Evolutionary conservation across 202 grass and related monocot species (phyloP).

Genomic region (Digitaria exilis): DNA sequence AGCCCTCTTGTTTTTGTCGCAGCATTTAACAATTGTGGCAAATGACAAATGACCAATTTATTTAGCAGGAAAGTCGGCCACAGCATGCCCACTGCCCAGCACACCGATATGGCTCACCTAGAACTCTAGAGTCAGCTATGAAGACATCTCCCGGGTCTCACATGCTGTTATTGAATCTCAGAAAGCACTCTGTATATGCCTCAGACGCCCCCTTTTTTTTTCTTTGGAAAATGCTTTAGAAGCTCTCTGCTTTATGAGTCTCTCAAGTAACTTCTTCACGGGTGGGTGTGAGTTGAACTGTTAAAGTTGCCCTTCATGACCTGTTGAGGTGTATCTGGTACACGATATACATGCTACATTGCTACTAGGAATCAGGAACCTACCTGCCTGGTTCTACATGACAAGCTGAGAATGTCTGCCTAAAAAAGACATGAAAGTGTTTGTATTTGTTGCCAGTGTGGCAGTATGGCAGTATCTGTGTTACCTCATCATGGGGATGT

Average conservation of each 20-base stretch:
- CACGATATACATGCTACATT: not conserved
- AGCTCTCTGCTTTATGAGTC: too few species aligned
- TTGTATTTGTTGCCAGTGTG: not conserved
- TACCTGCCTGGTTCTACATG: not conserved
- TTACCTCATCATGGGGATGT: too few species aligned
- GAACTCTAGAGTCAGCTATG: not conserved
- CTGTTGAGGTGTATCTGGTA: not conserved
- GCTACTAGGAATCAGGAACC: not conserved
- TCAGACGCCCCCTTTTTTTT: too few species aligned
- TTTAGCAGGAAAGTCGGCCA: not conserved
- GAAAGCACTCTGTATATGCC: not conserved
- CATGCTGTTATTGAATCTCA: not conserved
- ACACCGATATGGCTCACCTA: not conserved
- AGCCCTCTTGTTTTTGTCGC: not conserved
- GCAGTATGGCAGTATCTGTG: too few species aligned
- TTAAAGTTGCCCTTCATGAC: not conserved
- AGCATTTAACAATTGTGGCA: not conserved
- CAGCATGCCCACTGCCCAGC: not conserved
- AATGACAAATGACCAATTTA: not conserved
- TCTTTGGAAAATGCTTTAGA: not conserved
- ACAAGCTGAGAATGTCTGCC: not conserved
- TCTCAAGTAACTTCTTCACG: too few species aligned
- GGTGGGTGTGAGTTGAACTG: not conserved
- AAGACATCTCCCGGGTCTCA: not conserved
- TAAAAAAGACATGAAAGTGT: not conserved